Evolutionary conservation across 371 early-diverging fungal genomes (phyloP).

Genomic region (Mucor plumbeus): DNA sequence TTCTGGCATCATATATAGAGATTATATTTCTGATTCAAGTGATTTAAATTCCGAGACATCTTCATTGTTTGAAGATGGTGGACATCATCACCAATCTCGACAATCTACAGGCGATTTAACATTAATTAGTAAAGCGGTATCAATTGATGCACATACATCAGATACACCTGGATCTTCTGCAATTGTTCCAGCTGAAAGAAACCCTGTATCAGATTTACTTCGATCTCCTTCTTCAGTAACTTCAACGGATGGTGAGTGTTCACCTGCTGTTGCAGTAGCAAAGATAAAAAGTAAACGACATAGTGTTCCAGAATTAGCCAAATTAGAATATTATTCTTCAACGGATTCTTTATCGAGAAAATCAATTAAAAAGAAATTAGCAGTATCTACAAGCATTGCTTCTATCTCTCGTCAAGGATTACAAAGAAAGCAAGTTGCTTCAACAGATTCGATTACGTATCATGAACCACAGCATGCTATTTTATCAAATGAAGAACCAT

Average conservation of each 20-base stretch:
- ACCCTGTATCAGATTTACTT: slow-evolving; percentile 19
- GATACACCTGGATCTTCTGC: slow-evolving; percentile 12
- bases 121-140: slow-evolving; percentile 19
- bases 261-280: not conserved
- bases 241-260: slow-evolving; percentile 7
- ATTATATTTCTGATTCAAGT: slow-evolving; percentile 22
- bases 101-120: slow-evolving; percentile 22
- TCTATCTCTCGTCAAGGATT: not conserved
- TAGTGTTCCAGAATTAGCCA: slow-evolving; percentile 8
- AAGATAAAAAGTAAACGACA: not conserved
- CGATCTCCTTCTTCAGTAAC: slow-evolving; percentile 15
- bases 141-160: slow-evolving; percentile 13
- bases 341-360: not conserved
- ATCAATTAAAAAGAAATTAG: slow-evolving; percentile 1
- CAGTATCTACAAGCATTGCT: not conserved
- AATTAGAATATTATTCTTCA: slow-evolving; percentile 10
- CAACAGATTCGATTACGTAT: not conserved
- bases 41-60: slow-evolving; percentile 27
- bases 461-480: not conserved
- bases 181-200: slow-evolving; percentile 20
- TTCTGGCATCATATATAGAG: slow-evolving; percentile 18
- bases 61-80: slow-evolving; percentile 6
- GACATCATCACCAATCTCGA: slow-evolving; percentile 7
- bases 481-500: not conserved
- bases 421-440: not conserved